Evolutionary conservation across 2,329 filamentous ascomycete genomes (phyloP).

Genomic region (Ophiognomonia clavigignenti-juglandacearum): DNA sequence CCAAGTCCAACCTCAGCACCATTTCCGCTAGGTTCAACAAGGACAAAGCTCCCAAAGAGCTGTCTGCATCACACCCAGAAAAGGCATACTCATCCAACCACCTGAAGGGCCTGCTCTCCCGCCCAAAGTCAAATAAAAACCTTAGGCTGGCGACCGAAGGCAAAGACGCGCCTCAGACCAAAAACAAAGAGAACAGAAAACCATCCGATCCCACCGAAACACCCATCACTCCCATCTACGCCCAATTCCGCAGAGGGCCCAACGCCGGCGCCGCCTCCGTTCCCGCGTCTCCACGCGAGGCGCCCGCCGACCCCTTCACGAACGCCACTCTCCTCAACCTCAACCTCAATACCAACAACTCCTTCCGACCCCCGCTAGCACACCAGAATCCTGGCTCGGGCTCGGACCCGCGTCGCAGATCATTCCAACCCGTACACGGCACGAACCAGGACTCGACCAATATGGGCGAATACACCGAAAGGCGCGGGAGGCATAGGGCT

Average conservation of each 20-base stretch:
- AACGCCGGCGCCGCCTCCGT: slow-evolving; percentile 23
- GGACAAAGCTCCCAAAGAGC: slow-evolving; percentile 35
- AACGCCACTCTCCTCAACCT: slow-evolving; percentile 13
- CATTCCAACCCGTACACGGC: slow-evolving; percentile 38
- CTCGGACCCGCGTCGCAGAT: slow-evolving; percentile 46
- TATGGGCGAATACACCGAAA: slow-evolving; percentile 14
- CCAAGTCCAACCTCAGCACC: slow-evolving; percentile 38
- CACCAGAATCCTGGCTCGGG: slow-evolving; percentile 24
- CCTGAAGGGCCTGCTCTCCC: slow-evolving; percentile 68
- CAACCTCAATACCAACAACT: slow-evolving; percentile 16
- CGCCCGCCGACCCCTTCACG: slow-evolving; percentile 10
- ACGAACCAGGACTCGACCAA: slow-evolving; percentile 19
- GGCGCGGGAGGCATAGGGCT: slow-evolving; percentile 15
- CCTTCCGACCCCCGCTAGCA: slow-evolving; percentile 16
- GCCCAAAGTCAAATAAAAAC: slow-evolving; percentile 68
- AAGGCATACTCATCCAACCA: slow-evolving; percentile 83
- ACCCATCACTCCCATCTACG: slow-evolving; percentile 68
- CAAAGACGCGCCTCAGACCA: slow-evolving; percentile 46
- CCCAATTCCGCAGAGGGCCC: slow-evolving; percentile 58
- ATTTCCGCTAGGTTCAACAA: slow-evolving; percentile 37
- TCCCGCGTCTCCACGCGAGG: slow-evolving; percentile 11
- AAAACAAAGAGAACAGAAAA: slow-evolving; percentile 78
- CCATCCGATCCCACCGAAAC: slow-evolving; percentile 44
- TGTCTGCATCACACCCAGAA: slow-evolving; percentile 49
- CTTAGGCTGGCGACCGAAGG: slow-evolving; percentile 49